Conservation (phyloP, 176 grass and related monocot species). For the Zea luxurians region DNA sequence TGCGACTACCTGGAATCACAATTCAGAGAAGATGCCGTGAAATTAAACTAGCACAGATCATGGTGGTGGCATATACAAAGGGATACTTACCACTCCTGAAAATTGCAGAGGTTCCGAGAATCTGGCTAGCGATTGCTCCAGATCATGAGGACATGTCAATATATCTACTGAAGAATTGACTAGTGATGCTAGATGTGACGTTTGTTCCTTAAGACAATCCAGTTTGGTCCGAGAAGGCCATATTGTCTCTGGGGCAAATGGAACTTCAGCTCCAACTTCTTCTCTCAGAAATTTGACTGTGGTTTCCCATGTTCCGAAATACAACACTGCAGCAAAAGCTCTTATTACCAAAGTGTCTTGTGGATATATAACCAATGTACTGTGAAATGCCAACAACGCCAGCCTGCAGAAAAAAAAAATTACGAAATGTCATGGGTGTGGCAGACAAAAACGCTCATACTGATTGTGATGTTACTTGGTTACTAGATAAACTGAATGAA, state of each 20-base stretch:
- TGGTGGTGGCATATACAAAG: not conserved
- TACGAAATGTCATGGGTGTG: constrained; percentile 25
- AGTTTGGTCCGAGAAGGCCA: constrained; percentile 37
- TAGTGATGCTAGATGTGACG: constrained; percentile 55
- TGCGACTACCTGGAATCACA: constrained; percentile 55
- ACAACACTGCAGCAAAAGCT: constrained; percentile 65
- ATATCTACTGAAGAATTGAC: constrained; percentile 56
- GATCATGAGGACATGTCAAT: constrained; percentile 55
- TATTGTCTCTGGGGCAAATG: constrained; percentile 68
- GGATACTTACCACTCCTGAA: constrained; percentile 65
- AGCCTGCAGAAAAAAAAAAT: constrained; percentile 52
- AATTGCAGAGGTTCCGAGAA: constrained; percentile 40
- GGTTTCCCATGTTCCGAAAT: constrained; percentile 64
- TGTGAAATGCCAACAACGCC: constrained; percentile 73
- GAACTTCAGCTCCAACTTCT: constrained; percentile 45
- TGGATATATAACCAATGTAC: constrained; percentile 66
- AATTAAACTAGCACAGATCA: not conserved
- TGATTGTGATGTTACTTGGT: constrained; percentile 8
- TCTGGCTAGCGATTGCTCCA: constrained; percentile 58
- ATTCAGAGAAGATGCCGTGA: not conserved
- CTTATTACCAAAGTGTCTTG: constrained; percentile 66
- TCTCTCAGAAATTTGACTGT: constrained; percentile 51
- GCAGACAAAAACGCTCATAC: not conserved
- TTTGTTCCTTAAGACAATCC: constrained; percentile 57
- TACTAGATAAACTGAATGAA: constrained; percentile 14